Base-by-base conservation (phyloP, 768 basidiomycete species). In the Mycena alexandri region DNA sequence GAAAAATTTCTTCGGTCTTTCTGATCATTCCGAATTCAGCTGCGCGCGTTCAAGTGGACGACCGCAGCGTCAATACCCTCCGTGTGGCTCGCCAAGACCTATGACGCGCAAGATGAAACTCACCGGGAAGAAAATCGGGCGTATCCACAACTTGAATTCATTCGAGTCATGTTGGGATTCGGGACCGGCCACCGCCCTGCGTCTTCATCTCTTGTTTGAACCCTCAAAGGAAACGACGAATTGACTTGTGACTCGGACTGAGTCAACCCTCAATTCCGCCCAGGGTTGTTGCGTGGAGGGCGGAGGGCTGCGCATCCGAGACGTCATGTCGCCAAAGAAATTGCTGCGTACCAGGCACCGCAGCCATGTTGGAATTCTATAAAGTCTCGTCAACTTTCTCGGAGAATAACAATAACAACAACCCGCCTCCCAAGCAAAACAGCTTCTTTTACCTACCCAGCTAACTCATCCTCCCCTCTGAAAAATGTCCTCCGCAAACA, bases 291-390 rank as follows among this genome's bases (percentile, higher is more conserved):
- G 34, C 47, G 43, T 59, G 29, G 22, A 43, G 4, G 21, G 3
- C 46, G 58, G 47, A 60, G 12, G 34, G 36, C 58, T 60, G 51
- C 61, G 61, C 50, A 43, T 14, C 51, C 17, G 24, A 53, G 16
- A 16, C 22, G 47, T 36, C 38, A 60, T 60, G 3, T 47, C 47
- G 33, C 5, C n/a, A 21, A 36, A 59, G 19, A 38, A n/a, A 44
- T 14, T 9, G 48, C 57, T 59, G 38, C 57, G n/a, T 38, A 56
- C 14, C 11, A 57, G 54, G 38, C 53, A 41, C 46, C 56, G 48
- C 64, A 58, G 64, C 57, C 46, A 59, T 59, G 41, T 22, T 22
- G 21, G 10, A 60, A 43, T 42, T 14, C n/a, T 66, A 66, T 60
- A 66, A 66, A 66, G 22, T 12, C 42, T 41, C 7, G 33, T 5